A percentile compares a stretch with the other conserved stretches of the same genome.
Evolutionary conservation across 805 yeast species (phyloP).

Genomic region (Candida jianshihensis): DNA sequence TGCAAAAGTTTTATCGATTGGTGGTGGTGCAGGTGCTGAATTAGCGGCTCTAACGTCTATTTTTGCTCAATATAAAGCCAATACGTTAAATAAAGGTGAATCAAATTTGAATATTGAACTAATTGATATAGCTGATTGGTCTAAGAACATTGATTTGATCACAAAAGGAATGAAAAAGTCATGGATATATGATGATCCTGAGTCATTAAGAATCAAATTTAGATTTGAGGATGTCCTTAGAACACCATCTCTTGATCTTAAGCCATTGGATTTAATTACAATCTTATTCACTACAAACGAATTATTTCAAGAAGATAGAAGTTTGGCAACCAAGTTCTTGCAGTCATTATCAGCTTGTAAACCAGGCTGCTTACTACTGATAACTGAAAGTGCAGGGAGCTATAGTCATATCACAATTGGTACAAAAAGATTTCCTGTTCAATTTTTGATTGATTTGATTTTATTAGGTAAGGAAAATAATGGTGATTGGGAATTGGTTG

Average conservation of each 20-base stretch:
- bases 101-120: constrained; percentile 40
- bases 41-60: constrained; percentile 55
- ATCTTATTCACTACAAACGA: constrained; percentile 84
- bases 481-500: constrained; percentile 63
- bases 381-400: constrained; percentile 87
- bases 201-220: constrained; percentile 27
- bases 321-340: constrained; percentile 52
- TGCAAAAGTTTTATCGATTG: constrained; percentile 52
- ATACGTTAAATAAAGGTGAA: constrained; percentile 14
- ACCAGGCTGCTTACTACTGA: constrained; percentile 52
- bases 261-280: constrained; percentile 48
- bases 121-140: constrained; percentile 81
- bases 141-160: constrained; percentile 39
- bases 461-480: constrained; percentile 43
- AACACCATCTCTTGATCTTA: constrained; percentile 10
- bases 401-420: constrained; percentile 78
- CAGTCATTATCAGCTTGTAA: constrained; percentile 48
- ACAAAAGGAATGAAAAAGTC: constrained; percentile 35
- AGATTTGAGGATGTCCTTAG: constrained; percentile 30
- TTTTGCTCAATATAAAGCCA: constrained; percentile 30
- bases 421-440: constrained; percentile 71
- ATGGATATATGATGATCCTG: constrained; percentile 45
- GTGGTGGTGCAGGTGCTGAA: constrained; percentile 92
- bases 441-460: constrained; percentile 69
- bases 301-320: constrained; percentile 61